phyloP scores from a whole-genome alignment of 345 rosid species.

The Zanthoxylum bungeanum region DNA sequence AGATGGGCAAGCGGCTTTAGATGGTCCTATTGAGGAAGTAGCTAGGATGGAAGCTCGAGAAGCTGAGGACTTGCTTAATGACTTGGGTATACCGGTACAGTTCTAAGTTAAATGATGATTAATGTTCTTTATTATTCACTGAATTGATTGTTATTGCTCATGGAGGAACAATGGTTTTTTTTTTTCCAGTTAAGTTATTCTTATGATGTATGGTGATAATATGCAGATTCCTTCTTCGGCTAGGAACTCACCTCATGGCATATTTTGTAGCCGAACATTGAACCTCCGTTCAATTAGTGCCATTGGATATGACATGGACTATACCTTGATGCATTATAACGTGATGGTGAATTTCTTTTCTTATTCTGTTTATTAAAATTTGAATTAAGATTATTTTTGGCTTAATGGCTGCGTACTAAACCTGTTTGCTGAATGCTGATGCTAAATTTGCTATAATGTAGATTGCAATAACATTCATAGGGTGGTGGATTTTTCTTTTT shows the following conservation, averaged over 20 bases:
- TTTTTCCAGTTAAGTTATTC: background rate
- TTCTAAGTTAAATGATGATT: background rate
- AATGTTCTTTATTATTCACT: background rate
- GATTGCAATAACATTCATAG: background rate
- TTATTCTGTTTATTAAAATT: background rate
- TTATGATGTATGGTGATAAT: constrained; percentile 14
- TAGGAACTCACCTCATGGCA: constrained; percentile 83
- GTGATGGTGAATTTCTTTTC: constrained; percentile 55
- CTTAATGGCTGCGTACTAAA: background rate
- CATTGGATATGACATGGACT: constrained; percentile 99
- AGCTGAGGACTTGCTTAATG: constrained; percentile 63
- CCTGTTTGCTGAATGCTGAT: background rate
- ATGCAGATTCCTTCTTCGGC: constrained; percentile 78
- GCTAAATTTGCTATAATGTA: background rate
- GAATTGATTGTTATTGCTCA: background rate
- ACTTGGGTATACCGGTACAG: constrained; percentile 71
- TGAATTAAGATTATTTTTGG: background rate
- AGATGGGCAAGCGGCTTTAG: constrained; percentile 56
- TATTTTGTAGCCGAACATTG: constrained; percentile 91
- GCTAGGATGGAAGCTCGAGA: constrained; percentile 71
- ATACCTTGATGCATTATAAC: constrained; percentile 92
- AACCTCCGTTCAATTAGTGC: constrained; percentile 93
- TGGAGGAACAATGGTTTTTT: too few relatives aligned
- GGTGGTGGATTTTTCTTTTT: background rate
- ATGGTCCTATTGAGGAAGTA: constrained; percentile 92